phyloP scores from a whole-genome alignment of 768 basidiomycete genomes.

The Termitomyces eurrhizus region DNA sequence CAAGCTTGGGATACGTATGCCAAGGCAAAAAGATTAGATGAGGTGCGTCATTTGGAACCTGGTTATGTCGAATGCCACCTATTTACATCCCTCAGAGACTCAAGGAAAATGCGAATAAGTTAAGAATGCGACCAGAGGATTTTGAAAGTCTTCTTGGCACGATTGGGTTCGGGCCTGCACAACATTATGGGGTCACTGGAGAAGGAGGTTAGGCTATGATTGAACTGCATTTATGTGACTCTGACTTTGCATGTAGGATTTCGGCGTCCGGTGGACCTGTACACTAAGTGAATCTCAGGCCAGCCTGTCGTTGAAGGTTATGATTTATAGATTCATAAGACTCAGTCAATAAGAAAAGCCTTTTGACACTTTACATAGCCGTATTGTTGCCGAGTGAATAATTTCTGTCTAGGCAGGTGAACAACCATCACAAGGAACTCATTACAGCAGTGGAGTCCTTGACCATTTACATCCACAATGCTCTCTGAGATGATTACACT shows the following conservation, averaged over 20 bases:
- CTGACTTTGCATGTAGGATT: conserved; percentile 41
- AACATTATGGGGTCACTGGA: conserved; percentile 50
- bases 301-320: too few relatives aligned
- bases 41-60: conserved; percentile 30
- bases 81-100: conserved; percentile 34
- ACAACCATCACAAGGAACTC: neutral
- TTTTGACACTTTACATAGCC: neutral
- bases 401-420: neutral
- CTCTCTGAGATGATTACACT: neutral
- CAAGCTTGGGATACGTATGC: conserved; percentile 84
- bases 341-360: neutral
- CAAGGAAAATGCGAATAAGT: conserved; percentile 52
- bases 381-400: neutral
- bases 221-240: neutral
- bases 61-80: neutral
- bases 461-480: neutral
- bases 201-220: conserved; percentile 54
- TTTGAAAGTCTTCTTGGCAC: conserved; percentile 52
- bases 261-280: conserved; percentile 59
- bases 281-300: conserved; percentile 36
- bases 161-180: conserved; percentile 57
- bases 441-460: too few relatives aligned
- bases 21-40: conserved; percentile 69
- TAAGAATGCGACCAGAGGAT: conserved; percentile 59
- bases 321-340: neutral